Conservation (phyloP, 768 basidiomycete genomes). For the Coprinopsis cinerea region DNA sequence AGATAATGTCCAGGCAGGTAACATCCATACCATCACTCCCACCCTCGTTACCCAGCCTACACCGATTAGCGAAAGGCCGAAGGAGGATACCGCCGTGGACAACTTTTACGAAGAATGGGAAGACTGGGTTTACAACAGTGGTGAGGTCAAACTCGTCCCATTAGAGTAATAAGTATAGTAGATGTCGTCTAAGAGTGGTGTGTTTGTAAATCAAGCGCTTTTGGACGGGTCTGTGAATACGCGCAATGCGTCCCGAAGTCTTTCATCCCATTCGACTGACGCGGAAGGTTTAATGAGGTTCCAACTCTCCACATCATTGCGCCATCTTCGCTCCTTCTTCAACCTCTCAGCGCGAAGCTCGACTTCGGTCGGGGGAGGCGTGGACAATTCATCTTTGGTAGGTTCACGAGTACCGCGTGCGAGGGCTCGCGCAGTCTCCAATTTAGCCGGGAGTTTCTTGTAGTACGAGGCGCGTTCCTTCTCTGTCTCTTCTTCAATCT, state of each 20-base stretch:
- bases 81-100: conserved; percentile 12
- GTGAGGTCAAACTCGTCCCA: conserved; percentile 47
- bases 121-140: conserved; percentile 64
- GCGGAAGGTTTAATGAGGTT: conserved; percentile 60
- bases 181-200: conserved; percentile 6
- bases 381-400: conserved; percentile 75
- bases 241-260: conserved; percentile 53
- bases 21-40: neutral
- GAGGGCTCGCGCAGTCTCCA: conserved; percentile 70
- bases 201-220: conserved; percentile 9
- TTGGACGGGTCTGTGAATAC: conserved; percentile 45
- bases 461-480: conserved; percentile 77
- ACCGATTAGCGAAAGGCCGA: neutral
- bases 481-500: conserved; percentile 51
- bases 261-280: conserved; percentile 71
- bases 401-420: conserved; percentile 70
- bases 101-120: conserved; percentile 64
- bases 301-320: conserved; percentile 75
- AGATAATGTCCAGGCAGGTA: too few relatives aligned
- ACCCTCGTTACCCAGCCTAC: neutral
- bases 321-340: conserved; percentile 87
- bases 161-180: neutral
- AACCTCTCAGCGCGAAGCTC: conserved; percentile 84
- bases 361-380: conserved; percentile 83
- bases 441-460: conserved; percentile 54